Percentiles rank a stretch among this genome's conserved stretches.
Conservation (phyloP, 768 basidiomycete species). For the Pleurotus sapidus region DNA sequence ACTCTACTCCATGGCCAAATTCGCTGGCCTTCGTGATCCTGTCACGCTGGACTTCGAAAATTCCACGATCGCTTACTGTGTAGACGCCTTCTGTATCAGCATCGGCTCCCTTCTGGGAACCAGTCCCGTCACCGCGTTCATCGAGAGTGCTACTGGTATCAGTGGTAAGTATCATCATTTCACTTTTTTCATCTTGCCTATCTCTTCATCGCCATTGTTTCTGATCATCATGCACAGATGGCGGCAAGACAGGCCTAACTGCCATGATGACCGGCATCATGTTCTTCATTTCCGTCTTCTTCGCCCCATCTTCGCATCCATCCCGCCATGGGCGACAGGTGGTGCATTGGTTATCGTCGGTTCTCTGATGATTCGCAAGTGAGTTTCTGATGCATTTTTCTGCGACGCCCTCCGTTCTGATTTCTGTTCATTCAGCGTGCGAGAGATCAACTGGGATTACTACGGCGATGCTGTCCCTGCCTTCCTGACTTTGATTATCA, state of each 20-base stretch:
- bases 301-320: constrained; percentile 88
- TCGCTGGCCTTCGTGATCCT: constrained; percentile 83
- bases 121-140: constrained; percentile 79
- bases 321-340: constrained; percentile 86
- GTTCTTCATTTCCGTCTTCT: constrained; percentile 86
- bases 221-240: constrained; percentile 45
- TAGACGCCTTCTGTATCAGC: constrained; percentile 78
- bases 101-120: constrained; percentile 81
- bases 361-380: constrained; percentile 88
- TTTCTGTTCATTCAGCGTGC: constrained; percentile 41
- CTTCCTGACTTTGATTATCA: constrained; percentile 78
- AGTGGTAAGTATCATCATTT: constrained; percentile 38
- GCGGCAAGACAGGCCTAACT: constrained; percentile 84
- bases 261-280: constrained; percentile 68
- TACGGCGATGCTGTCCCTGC: constrained; percentile 86
- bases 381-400: constrained; percentile 17
- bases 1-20: constrained; percentile 88
- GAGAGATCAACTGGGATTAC: constrained; percentile 89
- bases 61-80: constrained; percentile 78
- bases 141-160: constrained; percentile 83
- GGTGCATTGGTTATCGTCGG: constrained; percentile 84
- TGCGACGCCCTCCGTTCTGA: constrained; percentile 3
- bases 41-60: constrained; percentile 86
- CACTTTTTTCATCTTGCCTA: not conserved
- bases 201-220: not conserved